A percentile compares a stretch with the other conserved stretches of the same genome.
phyloP scores from a whole-genome alignment of 306 rosid species.

The Alnus glutinosa region DNA sequence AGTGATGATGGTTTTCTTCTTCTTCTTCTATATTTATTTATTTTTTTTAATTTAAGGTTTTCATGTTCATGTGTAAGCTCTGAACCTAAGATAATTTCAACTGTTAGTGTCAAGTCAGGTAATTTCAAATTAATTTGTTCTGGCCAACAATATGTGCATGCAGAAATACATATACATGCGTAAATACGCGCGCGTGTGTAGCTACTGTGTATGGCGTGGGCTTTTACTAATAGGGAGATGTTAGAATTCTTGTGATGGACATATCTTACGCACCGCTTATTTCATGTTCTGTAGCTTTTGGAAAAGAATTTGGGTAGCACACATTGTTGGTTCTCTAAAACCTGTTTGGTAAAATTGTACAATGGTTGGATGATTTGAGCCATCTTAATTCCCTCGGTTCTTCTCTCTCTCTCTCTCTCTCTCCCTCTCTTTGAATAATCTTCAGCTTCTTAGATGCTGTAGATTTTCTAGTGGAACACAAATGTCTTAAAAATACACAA shows the following conservation, averaged over 20 bases:
- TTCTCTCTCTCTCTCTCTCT: not conserved
- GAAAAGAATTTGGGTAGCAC: not conserved
- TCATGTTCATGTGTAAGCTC: not conserved
- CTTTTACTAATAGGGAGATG: not conserved
- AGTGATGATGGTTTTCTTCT: constrained; percentile 1
- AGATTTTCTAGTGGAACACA: not conserved
- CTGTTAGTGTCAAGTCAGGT: not conserved
- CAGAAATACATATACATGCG: no score
- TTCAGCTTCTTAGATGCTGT: not conserved
- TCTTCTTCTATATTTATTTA: not conserved
- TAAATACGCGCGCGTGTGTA: not conserved
- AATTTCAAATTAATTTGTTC: not conserved
- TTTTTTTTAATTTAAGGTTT: not conserved
- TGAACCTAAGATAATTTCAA: not conserved
- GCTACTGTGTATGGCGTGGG: not conserved
- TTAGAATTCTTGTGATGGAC: not conserved
- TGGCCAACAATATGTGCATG: not conserved
- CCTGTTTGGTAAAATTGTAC: not conserved
- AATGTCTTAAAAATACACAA: not conserved
- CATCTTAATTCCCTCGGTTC: not conserved
- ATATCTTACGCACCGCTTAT: not conserved
- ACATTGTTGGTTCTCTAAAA: not conserved
- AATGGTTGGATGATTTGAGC: not conserved
- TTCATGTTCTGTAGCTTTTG: not conserved
- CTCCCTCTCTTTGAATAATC: not conserved